Base-by-base conservation (phyloP, 176 grass and related monocot species). In the Tuctoria greenei region DNA sequence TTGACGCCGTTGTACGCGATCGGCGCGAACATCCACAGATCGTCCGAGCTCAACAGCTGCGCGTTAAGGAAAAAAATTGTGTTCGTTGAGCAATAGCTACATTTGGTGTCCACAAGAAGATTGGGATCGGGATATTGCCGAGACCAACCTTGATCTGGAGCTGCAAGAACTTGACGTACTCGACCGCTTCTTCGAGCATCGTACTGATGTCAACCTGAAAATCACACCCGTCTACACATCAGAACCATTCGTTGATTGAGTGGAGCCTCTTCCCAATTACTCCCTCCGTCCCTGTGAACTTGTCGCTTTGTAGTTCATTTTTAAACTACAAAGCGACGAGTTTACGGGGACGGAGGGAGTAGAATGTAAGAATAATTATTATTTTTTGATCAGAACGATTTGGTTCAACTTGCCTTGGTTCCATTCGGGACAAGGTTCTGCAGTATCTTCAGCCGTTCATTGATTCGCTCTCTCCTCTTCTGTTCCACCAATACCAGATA, bases 1-100 rank as follows among this genome's bases (percentile, higher is more conserved):
- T 97, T 97, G 39, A 97, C 81, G 2, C 94, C 94, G 51, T 97
- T 97, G 81, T 93, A 97, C 26, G 94, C 94, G 52, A 97, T 91
- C 4, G 94, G 94, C 15, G 94, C 94, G 52, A 89, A 91, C 94
- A 93, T 97, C 94, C 94, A 97, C 82, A 89, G 65, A 42, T 97
- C 94, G 23, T 93, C 94, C 40, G 94, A 97, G 84, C 94, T 93
- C 86, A 97, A 58, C 4, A 97, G 81, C 94, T 97, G 86, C 21
- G 25, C 17, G 37, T 1, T 77, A 79, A 75, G 37, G 9, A 47
- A 36, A 27, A 3, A 18, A 2, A 31, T 31, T 36, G 27, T n/a
- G 23, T 61, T 25, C 4, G 15, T 11, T 57, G 13, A 62, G 66
- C 20, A 25, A 5, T 69, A 7, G 12, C 6, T 64, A 23, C 6